Conservation (phyloP, 2,329 filamentous ascomycete genomes). For the Endocalyx cinctus region DNA sequence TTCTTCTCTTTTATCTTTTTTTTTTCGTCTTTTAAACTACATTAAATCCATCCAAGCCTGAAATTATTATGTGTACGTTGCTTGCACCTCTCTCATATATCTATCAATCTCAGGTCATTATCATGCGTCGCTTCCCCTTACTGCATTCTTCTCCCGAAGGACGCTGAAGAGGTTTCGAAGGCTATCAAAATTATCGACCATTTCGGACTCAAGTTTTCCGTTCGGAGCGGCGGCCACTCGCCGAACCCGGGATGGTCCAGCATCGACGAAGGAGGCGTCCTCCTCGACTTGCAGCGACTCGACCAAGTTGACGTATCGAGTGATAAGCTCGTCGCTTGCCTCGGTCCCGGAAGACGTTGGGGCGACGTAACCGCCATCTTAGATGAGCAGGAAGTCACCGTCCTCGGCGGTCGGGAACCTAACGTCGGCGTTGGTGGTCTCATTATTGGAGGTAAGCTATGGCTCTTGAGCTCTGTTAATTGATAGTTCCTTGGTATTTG, state of each 20-base stretch:
- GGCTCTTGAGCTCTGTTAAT: slow-evolving; percentile 24
- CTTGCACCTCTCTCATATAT: too few species aligned
- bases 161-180: slow-evolving; percentile 5
- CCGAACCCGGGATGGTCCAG: slow-evolving; percentile 15
- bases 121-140: slow-evolving; percentile 8
- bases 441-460: slow-evolving; percentile 24
- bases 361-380: slow-evolving; percentile 11
- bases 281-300: slow-evolving; percentile 18
- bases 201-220: slow-evolving; percentile 10
- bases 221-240: slow-evolving; percentile 14
- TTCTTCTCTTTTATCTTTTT: too few species aligned
- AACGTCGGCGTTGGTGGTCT: slow-evolving; percentile 21
- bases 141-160: slow-evolving; percentile 9
- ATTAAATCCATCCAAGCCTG: background rate
- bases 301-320: slow-evolving; percentile 13
- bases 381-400: slow-evolving; percentile 9
- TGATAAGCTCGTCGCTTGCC: slow-evolving; percentile 17
- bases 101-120: slow-evolving; percentile 14
- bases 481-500: slow-evolving; percentile 15
- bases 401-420: slow-evolving; percentile 15
- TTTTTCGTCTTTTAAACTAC: too few species aligned
- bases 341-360: slow-evolving; percentile 26
- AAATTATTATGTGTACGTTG: background rate
- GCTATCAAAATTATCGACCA: slow-evolving; percentile 8
- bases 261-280: slow-evolving; percentile 9